Percentiles rank a stretch among this genome's conserved stretches.
Evolutionary conservation across 345 rosid species (phyloP).

Genomic region (Aegle marmelos): DNA sequence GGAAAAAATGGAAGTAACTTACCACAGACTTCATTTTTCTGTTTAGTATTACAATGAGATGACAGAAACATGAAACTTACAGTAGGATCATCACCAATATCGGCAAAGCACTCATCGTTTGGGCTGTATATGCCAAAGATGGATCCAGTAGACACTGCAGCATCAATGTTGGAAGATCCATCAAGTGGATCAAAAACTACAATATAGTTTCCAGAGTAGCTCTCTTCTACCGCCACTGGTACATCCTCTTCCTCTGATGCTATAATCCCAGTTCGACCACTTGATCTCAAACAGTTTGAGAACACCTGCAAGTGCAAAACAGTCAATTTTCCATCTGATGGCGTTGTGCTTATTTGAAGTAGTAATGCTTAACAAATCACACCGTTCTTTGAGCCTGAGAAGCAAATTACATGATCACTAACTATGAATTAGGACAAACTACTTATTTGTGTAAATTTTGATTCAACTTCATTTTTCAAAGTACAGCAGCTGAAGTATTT

Average conservation of each 20-base stretch:
- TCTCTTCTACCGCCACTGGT: conserved; percentile 94
- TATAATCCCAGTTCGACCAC: conserved; percentile 91
- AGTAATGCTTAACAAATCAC: no score
- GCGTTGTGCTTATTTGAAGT: not conserved
- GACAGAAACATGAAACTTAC: conserved; percentile 31
- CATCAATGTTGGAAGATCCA: conserved; percentile 94
- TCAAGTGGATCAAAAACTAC: conserved; percentile 94
- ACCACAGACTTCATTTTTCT: not conserved
- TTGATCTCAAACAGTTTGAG: conserved; percentile 85
- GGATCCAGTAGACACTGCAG: conserved; percentile 95
- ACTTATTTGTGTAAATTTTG: no score
- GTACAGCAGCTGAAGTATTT: no score
- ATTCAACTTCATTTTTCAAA: no score
- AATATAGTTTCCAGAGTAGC: conserved; percentile 90
- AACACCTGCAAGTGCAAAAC: conserved; percentile 62
- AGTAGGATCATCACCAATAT: conserved; percentile 49
- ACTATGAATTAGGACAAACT: no score
- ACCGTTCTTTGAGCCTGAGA: no score
- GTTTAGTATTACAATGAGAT: not conserved
- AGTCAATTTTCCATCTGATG: not conserved
- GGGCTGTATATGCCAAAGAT: conserved; percentile 95
- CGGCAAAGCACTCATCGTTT: conserved; percentile 83
- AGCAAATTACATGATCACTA: no score
- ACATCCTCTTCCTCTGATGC: conserved; percentile 98
- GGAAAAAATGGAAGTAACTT: not conserved